Base-by-base conservation (phyloP, 192 early-diverging fungal genomes). In the Rhizophagus prolifer region DNA sequence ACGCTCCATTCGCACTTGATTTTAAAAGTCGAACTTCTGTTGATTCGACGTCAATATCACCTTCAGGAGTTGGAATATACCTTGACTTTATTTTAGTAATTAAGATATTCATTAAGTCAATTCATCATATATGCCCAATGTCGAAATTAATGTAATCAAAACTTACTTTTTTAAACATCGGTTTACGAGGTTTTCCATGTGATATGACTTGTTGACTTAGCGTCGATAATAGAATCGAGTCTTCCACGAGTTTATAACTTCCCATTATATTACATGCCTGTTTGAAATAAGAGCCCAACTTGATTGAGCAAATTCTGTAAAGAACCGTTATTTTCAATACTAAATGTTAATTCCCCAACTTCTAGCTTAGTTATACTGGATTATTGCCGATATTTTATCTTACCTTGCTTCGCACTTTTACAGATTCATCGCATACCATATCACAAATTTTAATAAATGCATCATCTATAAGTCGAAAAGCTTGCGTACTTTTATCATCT, bases 1-100 rank as follows among this genome's bases (percentile, higher is more conserved):
- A 99, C 0, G 94, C 94, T 9, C 97, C 97, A 74, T 90, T 95
- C 4, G 94, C 92, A 36, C 93, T 91, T 0, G 94, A 91, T 71
- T 95, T 94, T 47, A 94, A 77, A 26, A 95, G 76, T 58, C 84
- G 81, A 76, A 92, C 86, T 46, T 92, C 89, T 28, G 91, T 85
- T 12, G 90, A 87, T 34, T 89, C 86, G 0, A 90, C 92, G 76
- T 92, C 90, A 58, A 87, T 79, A 76, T 93, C 91, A 23, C 91
- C 93, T 26, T 88, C 84, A 6, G 91, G 87, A 10, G 86, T 89
- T 8, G 91, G 90, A 47, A 91, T 89, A 58, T 79, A 72, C 5
- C 72, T 60, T 47, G 31, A 21, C 58, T 28, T 31, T 4, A 70
- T 9, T 38, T 64, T 47, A n/a, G 5, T 38, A 38, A 38, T 38